phyloP scores from a whole-genome alignment of 179 eudicot genomes.

The Gypsophila paniculata region DNA sequence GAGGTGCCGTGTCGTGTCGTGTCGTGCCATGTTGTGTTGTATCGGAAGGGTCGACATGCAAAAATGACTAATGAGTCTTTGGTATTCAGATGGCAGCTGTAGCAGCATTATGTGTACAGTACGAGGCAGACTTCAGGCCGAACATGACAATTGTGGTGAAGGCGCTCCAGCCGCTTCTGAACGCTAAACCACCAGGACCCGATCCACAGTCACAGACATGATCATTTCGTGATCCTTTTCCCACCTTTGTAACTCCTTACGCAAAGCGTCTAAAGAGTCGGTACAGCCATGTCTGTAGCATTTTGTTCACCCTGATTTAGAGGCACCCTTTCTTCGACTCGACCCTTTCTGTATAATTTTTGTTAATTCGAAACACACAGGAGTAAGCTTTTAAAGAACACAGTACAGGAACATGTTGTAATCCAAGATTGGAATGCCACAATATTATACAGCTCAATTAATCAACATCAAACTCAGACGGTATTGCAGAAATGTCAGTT shows the following conservation, averaged over 20 bases:
- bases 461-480: too few relatives aligned
- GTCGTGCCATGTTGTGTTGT: too few relatives aligned
- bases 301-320: slow-evolving; percentile 15
- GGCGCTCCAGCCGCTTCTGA: slow-evolving; percentile 84
- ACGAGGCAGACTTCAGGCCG: slow-evolving; percentile 93
- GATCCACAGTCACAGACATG: slow-evolving; percentile 49
- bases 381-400: background rate
- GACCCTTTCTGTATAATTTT: slow-evolving; percentile 10
- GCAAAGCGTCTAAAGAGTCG: slow-evolving; percentile 4
- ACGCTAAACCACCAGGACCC: slow-evolving; percentile 61
- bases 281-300: slow-evolving; percentile 1
- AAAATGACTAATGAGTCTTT: background rate
- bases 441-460: background rate
- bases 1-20: too few relatives aligned
- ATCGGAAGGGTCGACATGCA: background rate
- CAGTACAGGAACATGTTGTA: background rate
- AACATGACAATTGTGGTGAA: slow-evolving; percentile 95
- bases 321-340: slow-evolving; percentile 11
- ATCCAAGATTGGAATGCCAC: too few relatives aligned
- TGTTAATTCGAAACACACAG: background rate
- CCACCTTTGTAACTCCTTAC: slow-evolving; percentile 17
- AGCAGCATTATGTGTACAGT: slow-evolving; percentile 93
- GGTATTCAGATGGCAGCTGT: slow-evolving; percentile 85
- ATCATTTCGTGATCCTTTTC: background rate
- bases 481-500: too few relatives aligned